These are phyloP conservation scores for Chloranthus sessilifolius DNA, from an alignment of 164 flowering plant genomes.

Conservation along the genomic window DNA sequence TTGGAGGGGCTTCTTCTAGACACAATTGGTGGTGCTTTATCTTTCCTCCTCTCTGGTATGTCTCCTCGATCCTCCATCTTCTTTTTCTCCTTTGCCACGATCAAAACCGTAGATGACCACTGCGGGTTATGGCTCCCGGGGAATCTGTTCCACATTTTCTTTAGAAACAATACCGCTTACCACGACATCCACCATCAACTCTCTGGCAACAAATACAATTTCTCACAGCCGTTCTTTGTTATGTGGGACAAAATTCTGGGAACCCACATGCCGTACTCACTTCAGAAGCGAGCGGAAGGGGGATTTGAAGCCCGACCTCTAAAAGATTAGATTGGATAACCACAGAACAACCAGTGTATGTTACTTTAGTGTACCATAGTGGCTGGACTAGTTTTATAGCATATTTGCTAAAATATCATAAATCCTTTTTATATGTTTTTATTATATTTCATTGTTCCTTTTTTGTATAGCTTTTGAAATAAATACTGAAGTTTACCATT, in stretches of 20 bases:
- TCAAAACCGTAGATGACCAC: conserved; percentile 96
- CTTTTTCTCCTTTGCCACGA: conserved; percentile 94
- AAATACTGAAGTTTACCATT: too few species aligned
- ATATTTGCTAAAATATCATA: too few species aligned
- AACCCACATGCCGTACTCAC: conserved; percentile 86
- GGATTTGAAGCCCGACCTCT: conserved; percentile 74
- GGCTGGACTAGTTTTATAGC: too few species aligned
- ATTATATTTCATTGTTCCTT: too few species aligned
- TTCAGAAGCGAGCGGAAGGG: conserved; percentile 68
- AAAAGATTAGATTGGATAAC: conserved; percentile 40
- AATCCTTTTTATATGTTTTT: too few species aligned
- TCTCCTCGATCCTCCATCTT: conserved; percentile 77
- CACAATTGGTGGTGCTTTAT: conserved; percentile 83
- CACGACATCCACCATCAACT: conserved; percentile 98
- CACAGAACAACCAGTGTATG: too few species aligned
- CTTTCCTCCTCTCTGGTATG: conserved; percentile 95
- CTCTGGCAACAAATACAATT: conserved; percentile 87
- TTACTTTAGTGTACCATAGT: too few species aligned
- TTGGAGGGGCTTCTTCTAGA: conserved; percentile 84
- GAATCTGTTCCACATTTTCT: conserved; percentile 76
- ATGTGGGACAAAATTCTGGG: conserved; percentile 91
- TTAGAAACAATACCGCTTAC: conserved; percentile 87
- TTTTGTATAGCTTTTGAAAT: too few species aligned
- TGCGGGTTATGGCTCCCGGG: conserved; percentile 96
- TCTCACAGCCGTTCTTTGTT: conserved; percentile 90